Percentiles rank a stretch among this genome's conserved stretches.
These are phyloP conservation scores for Musa troglodytarum DNA, from an alignment of 176 grass and related monocot genomes.

Conservation along the genomic window DNA sequence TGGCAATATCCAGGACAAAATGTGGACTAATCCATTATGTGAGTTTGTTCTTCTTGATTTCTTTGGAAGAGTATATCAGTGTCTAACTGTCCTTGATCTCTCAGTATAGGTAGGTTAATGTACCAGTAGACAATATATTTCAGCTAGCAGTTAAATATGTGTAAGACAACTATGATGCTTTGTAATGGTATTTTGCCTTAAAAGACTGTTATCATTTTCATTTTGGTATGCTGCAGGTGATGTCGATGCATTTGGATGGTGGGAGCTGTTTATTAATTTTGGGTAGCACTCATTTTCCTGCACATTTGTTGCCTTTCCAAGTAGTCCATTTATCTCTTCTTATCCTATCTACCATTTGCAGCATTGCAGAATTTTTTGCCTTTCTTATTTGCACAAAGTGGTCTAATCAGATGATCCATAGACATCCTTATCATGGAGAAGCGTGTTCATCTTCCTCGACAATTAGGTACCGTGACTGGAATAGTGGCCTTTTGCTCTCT, in stretches of 20 bases:
- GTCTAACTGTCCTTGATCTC: too few relatives aligned
- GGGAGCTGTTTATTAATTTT: conserved; percentile 95
- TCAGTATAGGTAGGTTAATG: too few relatives aligned
- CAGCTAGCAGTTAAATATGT: too few relatives aligned
- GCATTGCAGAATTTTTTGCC: conserved; percentile 91
- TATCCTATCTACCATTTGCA: conserved; percentile 30
- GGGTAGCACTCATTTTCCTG: conserved; percentile 40
- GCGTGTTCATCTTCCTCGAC: conserved; percentile 60
- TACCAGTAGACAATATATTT: too few relatives aligned
- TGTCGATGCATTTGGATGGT: conserved; percentile 77
- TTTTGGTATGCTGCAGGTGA: conserved; percentile 45
- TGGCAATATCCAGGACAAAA: too few relatives aligned
- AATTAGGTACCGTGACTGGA: conserved; percentile 85
- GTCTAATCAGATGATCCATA: conserved; percentile 98
- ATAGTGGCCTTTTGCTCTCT: conserved; percentile 66
- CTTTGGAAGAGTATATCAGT: too few relatives aligned
- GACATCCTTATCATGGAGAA: conserved; percentile 42
- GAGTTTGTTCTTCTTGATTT: too few relatives aligned
- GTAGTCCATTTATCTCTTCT: conserved; percentile 25
- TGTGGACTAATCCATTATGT: too few relatives aligned
- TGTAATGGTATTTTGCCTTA: too few relatives aligned
- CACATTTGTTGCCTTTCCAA: background rate
- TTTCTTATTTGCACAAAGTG: conserved; percentile 95
- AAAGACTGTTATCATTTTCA: background rate
- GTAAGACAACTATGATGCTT: too few relatives aligned